These are phyloP conservation scores for Ceratobasidium sp. DNA, from an alignment of 1,284 basidiomycete genomes.

Conservation along the genomic window DNA sequence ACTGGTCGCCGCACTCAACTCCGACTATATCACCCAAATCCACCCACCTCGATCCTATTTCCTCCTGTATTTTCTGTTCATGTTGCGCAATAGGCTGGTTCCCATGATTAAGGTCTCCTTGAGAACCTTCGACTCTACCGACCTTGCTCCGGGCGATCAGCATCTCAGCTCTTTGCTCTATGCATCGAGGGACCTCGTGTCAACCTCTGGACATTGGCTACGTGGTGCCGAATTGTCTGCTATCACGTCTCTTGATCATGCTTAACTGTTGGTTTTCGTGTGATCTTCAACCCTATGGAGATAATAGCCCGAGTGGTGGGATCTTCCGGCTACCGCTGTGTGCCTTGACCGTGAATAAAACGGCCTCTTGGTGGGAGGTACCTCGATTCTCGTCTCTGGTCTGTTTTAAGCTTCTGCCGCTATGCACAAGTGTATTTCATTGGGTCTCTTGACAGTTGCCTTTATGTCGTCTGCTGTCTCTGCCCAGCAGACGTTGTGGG, in stretches of 20 bases:
- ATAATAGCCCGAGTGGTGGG: neutral
- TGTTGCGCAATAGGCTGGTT: neutral
- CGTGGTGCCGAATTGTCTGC: slow-evolving; percentile 12
- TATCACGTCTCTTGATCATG: neutral
- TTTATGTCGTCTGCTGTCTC: slow-evolving; percentile 5
- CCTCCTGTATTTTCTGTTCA: neutral
- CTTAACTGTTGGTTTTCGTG: neutral
- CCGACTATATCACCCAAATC: too few relatives aligned
- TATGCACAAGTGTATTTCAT: slow-evolving; percentile 10
- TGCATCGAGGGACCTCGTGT: neutral
- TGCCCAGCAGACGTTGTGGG: slow-evolving; percentile 24
- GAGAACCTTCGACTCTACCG: neutral
- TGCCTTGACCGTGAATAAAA: neutral
- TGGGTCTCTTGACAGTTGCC: slow-evolving; percentile 2
- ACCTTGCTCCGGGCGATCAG: slow-evolving; percentile 16
- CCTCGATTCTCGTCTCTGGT: neutral
- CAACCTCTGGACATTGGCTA: neutral
- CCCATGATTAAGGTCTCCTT: too few relatives aligned
- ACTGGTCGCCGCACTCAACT: too few relatives aligned
- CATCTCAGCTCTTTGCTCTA: neutral
- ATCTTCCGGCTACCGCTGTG: neutral
- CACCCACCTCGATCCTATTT: neutral
- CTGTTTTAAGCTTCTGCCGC: neutral
- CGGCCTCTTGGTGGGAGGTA: neutral
- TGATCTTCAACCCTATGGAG: neutral